Percentiles rank a stretch among this genome's conserved stretches.
Conservation (phyloP, 257 asterid species). For the Capsicum baccatum region DNA sequence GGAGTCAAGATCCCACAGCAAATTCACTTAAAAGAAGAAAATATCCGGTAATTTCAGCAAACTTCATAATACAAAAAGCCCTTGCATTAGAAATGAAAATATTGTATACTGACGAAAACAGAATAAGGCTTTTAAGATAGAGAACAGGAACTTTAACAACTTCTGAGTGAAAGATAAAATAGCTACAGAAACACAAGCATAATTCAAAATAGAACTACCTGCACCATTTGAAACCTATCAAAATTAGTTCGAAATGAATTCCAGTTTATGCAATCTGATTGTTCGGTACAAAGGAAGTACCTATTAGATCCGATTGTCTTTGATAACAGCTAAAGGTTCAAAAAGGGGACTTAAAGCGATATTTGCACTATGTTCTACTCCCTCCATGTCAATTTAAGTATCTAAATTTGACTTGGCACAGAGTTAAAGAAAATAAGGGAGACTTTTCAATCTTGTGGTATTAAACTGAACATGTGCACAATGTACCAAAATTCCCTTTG, state of each 20-base stretch:
- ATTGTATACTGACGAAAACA: background rate
- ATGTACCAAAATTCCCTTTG: background rate
- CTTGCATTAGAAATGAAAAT: conserved; percentile 11
- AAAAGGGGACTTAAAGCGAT: background rate
- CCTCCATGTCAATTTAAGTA: background rate
- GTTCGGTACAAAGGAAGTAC: background rate
- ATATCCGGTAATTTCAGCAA: conserved; percentile 22
- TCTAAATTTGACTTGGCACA: background rate
- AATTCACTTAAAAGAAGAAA: background rate
- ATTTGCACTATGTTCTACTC: conserved; percentile 12
- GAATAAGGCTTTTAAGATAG: conserved; percentile 20
- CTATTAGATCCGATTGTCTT: background rate
- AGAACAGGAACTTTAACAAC: conserved; percentile 15
- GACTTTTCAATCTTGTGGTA: background rate
- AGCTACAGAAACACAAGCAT: background rate
- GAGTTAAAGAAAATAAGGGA: background rate
- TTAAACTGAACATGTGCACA: background rate
- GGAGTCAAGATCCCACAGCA: background rate
- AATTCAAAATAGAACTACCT: background rate
- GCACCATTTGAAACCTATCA: background rate
- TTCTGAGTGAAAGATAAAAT: background rate
- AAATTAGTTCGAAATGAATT: background rate
- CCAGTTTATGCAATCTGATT: conserved; percentile 25
- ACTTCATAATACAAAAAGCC: background rate
- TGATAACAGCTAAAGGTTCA: background rate